phyloP scores from a whole-genome alignment of 1,139 yeast genomes.

The Magnusiomyces ingens region DNA sequence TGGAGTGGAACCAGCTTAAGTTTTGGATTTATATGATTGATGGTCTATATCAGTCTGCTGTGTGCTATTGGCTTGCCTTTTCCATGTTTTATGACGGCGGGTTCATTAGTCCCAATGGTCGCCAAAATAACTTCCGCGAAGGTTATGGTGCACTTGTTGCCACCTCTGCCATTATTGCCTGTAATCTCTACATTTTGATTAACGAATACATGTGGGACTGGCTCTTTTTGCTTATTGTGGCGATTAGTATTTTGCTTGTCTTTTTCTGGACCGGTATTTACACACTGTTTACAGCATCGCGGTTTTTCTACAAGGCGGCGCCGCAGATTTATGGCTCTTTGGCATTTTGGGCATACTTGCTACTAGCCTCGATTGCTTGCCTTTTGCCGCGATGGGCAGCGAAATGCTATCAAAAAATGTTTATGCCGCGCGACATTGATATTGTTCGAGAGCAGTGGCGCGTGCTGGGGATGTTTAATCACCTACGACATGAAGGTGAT shows the following conservation, averaged over 20 bases:
- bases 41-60: conserved; percentile 80
- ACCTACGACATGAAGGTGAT: conserved; percentile 18
- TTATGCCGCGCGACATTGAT: conserved; percentile 73
- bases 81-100: conserved; percentile 51
- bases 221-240: conserved; percentile 58
- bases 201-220: conserved; percentile 96
- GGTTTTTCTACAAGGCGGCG: conserved; percentile 73
- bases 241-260: conserved; percentile 58
- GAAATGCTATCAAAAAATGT: conserved; percentile 56
- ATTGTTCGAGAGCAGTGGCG: conserved; percentile 61
- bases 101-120: conserved; percentile 56
- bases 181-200: conserved; percentile 69
- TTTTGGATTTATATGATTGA: conserved; percentile 80
- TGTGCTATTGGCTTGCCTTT: conserved; percentile 85
- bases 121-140: conserved; percentile 71
- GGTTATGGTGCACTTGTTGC: conserved; percentile 80
- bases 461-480: conserved; percentile 10
- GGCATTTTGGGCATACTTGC: conserved; percentile 74
- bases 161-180: conserved; percentile 68
- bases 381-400: conserved; percentile 68
- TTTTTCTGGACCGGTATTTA: conserved; percentile 91
- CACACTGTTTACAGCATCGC: conserved; percentile 54
- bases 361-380: conserved; percentile 65
- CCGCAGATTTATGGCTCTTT: conserved; percentile 64
- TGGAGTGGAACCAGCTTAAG: conserved; percentile 73